Evolutionary conservation across 768 basidiomycete species (phyloP).

Genomic region (Tricholoma furcatifolium): DNA sequence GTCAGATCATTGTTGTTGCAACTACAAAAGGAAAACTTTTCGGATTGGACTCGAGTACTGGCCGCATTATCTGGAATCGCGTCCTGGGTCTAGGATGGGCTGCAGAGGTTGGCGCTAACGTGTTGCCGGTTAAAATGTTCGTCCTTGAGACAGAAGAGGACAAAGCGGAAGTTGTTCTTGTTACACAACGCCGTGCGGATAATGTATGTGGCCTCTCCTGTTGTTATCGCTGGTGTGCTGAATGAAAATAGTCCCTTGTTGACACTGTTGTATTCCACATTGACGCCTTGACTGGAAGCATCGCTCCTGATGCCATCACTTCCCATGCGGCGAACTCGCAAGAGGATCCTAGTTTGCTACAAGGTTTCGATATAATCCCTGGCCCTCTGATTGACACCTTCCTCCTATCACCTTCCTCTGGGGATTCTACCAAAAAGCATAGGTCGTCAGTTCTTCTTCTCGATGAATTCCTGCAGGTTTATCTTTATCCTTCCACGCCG

Average conservation of each 20-base stretch:
- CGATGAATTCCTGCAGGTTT: slow-evolving; percentile 74
- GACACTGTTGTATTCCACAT: slow-evolving; percentile 79
- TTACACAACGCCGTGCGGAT: slow-evolving; percentile 59
- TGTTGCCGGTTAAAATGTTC: slow-evolving; percentile 64
- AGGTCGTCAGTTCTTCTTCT: slow-evolving; percentile 60
- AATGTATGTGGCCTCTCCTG: slow-evolving; percentile 46
- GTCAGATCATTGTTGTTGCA: slow-evolving; percentile 75
- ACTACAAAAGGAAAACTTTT: slow-evolving; percentile 75
- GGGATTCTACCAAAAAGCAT: slow-evolving; percentile 30
- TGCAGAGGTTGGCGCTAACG: slow-evolving; percentile 47
- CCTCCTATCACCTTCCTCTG: slow-evolving; percentile 24
- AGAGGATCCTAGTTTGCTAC: slow-evolving; percentile 38
- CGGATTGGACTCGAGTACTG: slow-evolving; percentile 79
- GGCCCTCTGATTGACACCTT: slow-evolving; percentile 62
- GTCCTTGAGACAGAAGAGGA: slow-evolving; percentile 43
- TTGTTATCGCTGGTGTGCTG: slow-evolving; percentile 1
- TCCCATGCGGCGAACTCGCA: slow-evolving; percentile 14
- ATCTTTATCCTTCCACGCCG: slow-evolving; percentile 65
- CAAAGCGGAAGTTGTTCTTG: slow-evolving; percentile 56
- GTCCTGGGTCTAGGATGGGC: slow-evolving; percentile 75
- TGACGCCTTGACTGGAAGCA: slow-evolving; percentile 77
- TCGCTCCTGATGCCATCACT: slow-evolving; percentile 22
- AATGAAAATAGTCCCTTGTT: slow-evolving; percentile 44
- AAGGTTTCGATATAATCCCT: slow-evolving; percentile 60
- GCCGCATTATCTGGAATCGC: slow-evolving; percentile 77